A percentile compares a stretch with the other conserved stretches of the same genome.
phyloP scores from a whole-genome alignment of 208 protist genomes.

The Crithidia expoeki region DNA sequence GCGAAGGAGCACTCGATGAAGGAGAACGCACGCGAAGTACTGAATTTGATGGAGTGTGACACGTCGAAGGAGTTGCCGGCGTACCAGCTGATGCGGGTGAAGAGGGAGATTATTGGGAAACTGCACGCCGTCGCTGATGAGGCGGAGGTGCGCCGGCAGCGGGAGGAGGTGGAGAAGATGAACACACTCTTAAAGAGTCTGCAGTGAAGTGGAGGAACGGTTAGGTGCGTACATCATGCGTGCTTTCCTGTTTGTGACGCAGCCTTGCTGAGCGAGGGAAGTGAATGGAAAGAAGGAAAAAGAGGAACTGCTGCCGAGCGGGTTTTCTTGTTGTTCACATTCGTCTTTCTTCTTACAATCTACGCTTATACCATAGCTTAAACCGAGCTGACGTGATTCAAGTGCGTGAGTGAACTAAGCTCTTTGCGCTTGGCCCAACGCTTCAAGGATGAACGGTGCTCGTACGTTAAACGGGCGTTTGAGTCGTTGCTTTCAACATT shows the following conservation, averaged over 20 bases:
- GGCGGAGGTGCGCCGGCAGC: constrained; percentile 68
- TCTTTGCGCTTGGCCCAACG: no score
- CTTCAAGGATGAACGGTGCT: no score
- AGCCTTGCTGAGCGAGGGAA: no score
- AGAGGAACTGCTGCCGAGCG: not conserved
- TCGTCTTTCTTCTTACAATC: constrained; percentile 11
- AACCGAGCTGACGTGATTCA: not conserved
- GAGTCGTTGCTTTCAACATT: no score
- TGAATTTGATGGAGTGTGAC: constrained; percentile 61
- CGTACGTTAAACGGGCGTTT: no score
- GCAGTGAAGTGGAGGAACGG: no score
- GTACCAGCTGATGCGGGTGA: constrained; percentile 74
- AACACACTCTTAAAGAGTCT: constrained; percentile 32
- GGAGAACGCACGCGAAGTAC: constrained; percentile 67
- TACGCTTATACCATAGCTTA: not conserved
- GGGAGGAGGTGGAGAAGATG: constrained; percentile 62
- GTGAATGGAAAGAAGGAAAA: not conserved
- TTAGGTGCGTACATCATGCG: no score
- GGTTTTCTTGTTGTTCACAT: constrained; percentile 1
- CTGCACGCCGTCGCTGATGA: constrained; percentile 68
- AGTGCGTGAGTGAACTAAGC: no score
- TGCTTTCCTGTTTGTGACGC: no score
- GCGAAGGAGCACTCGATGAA: constrained; percentile 56
- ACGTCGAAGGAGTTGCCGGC: constrained; percentile 74
- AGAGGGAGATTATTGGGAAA: constrained; percentile 74